A percentile compares a stretch with the other conserved stretches of the same genome.
These are phyloP conservation scores for Astrocystis sublimbata DNA, from an alignment of 495 filamentous ascomycete genomes.

Conservation along the genomic window DNA sequence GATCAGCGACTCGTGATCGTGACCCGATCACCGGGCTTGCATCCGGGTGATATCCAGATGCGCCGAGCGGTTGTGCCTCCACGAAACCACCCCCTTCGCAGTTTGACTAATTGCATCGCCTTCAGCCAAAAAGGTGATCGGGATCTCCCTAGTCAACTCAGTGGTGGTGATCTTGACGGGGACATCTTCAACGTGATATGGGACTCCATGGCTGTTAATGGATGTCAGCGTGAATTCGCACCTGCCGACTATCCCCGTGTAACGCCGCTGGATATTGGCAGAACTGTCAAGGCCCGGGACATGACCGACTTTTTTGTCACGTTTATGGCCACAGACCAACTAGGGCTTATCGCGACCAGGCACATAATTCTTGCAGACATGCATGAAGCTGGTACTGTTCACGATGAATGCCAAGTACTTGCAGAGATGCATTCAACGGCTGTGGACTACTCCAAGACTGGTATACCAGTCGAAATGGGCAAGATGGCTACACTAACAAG, in stretches of 20 bases:
- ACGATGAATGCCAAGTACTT: constrained; percentile 60
- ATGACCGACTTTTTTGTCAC: constrained; percentile 77
- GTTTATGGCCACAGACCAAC: constrained; percentile 75
- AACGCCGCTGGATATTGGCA: constrained; percentile 54
- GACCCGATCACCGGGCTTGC: constrained; percentile 72
- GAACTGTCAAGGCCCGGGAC: constrained; percentile 56
- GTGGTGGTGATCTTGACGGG: constrained; percentile 82
- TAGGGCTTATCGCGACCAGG: constrained; percentile 66
- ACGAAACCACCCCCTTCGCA: constrained; percentile 55
- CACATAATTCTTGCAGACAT: constrained; percentile 72
- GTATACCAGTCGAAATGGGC: constrained; percentile 59
- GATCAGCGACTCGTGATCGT: constrained; percentile 46
- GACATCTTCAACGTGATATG: constrained; percentile 77
- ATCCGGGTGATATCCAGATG: constrained; percentile 77
- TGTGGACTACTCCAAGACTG: constrained; percentile 83
- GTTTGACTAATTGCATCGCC: constrained; percentile 70
- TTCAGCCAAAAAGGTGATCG: constrained; percentile 69
- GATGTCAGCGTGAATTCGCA: constrained; percentile 31
- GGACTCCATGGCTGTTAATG: constrained; percentile 49
- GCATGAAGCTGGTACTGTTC: constrained; percentile 51
- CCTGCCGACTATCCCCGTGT: constrained; percentile 70
- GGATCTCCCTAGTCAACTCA: constrained; percentile 73
- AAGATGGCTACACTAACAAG: constrained; percentile 28
- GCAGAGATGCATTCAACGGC: constrained; percentile 73
- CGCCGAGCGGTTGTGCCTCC: constrained; percentile 57